phyloP scores from a whole-genome alignment of 495 filamentous ascomycete genomes.

The Lophium mytilinum region DNA sequence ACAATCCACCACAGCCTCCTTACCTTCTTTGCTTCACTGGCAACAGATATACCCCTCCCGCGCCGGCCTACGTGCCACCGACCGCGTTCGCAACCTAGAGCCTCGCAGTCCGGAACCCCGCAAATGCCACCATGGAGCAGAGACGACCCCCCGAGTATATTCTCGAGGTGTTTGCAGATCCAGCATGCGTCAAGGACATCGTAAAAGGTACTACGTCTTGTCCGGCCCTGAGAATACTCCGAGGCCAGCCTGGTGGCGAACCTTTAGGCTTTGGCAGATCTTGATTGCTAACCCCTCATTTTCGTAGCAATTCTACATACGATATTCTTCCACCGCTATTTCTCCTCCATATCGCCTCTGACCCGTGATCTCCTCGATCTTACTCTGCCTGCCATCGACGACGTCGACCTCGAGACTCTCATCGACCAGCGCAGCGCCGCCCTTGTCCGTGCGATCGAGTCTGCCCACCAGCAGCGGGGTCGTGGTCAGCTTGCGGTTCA shows the following conservation, averaged over 20 bases:
- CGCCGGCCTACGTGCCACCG: no score
- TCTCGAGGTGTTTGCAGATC: constrained; percentile 39
- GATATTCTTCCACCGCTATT: constrained; percentile 98
- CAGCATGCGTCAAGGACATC: constrained; percentile 66
- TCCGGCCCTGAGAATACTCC: neutral
- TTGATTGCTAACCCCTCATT: neutral
- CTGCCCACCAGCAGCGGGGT: constrained; percentile 35
- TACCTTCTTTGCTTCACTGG: no score
- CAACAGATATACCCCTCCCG: no score
- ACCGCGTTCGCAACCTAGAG: no score
- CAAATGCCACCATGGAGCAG: constrained; percentile 32
- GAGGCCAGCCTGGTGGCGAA: no score
- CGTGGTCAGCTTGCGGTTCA: constrained; percentile 77
- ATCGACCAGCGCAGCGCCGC: constrained; percentile 79
- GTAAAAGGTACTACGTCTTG: constrained; percentile 60
- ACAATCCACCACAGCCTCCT: no score
- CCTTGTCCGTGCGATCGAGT: constrained; percentile 54
- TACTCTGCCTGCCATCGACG: constrained; percentile 80
- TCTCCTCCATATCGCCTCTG: constrained; percentile 73
- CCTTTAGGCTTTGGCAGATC: no score
- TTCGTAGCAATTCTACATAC: constrained; percentile 79
- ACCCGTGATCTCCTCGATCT: constrained; percentile 88
- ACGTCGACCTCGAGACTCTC: constrained; percentile 81
- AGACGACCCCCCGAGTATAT: constrained; percentile 35
- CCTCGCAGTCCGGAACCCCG: neutral